phyloP scores from a whole-genome alignment of 371 early-diverging fungal species.

The Thermomucor indicae-seudaticae region DNA sequence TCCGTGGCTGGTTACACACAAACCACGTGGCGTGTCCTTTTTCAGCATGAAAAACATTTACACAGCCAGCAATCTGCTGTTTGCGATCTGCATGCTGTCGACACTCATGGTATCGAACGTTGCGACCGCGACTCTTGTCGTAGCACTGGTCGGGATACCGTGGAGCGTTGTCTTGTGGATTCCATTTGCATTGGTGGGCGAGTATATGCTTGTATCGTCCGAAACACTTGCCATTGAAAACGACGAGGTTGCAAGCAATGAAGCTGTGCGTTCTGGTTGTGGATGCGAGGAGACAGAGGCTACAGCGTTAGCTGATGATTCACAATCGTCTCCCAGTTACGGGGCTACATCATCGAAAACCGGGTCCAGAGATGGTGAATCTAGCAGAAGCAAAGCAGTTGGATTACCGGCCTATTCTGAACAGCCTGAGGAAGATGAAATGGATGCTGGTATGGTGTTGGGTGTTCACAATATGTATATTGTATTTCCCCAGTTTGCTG shows the following conservation, averaged over 20 bases:
- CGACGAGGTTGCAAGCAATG: slow-evolving; percentile 9
- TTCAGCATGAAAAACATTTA: slow-evolving; percentile 45
- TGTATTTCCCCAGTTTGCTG: slow-evolving; percentile 62
- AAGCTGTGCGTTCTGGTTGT: background rate
- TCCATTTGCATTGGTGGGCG: slow-evolving; percentile 68
- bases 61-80: slow-evolving; percentile 42
- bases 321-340: background rate
- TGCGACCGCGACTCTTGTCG: slow-evolving; percentile 39
- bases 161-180: slow-evolving; percentile 69
- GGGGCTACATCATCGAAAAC: background rate
- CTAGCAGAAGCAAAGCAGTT: background rate
- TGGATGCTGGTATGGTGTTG: slow-evolving; percentile 52
- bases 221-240: background rate
- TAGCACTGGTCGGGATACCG: slow-evolving; percentile 54
- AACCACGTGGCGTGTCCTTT: slow-evolving; percentile 11
- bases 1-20: slow-evolving; percentile 34
- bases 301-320: no score
- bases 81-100: slow-evolving; percentile 39
- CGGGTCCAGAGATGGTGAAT: background rate
- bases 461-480: slow-evolving; percentile 75
- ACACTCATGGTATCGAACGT: slow-evolving; percentile 45
- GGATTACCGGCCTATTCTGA: no score
- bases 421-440: background rate
- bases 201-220: slow-evolving; percentile 31
- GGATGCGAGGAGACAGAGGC: background rate